Conservation (phyloP, 257 asterid species). For the Solanum okadae region DNA sequence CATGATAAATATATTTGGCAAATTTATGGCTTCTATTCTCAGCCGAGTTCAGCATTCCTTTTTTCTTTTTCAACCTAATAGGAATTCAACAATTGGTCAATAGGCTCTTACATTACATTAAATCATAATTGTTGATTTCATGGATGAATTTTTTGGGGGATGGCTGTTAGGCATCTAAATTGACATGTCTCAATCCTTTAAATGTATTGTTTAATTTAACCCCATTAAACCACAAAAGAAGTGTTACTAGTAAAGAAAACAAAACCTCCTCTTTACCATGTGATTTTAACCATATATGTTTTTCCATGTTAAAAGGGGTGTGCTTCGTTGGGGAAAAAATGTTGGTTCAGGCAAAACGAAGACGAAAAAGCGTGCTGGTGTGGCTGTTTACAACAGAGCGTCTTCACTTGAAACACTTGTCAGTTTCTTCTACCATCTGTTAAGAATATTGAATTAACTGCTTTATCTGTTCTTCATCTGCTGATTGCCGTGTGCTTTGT, state of each 20-base stretch:
- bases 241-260: background rate
- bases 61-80: background rate
- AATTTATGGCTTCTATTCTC: background rate
- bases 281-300: background rate
- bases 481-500: background rate
- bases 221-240: background rate
- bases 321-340: conserved; percentile 95
- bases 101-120: background rate
- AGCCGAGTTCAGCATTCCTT: background rate
- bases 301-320: conserved; percentile 44
- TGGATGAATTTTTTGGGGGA: background rate
- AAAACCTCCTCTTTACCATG: background rate
- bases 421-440: conserved; percentile 18
- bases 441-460: background rate
- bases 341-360: conserved; percentile 77
- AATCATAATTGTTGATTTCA: background rate
- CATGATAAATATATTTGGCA: no score
- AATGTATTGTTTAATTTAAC: background rate
- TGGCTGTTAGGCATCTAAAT: background rate
- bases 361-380: conserved; percentile 91
- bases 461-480: background rate
- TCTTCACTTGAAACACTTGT: conserved; percentile 94
- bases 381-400: conserved; percentile 92
- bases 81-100: background rate
- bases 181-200: background rate